Evolutionary conservation across 768 basidiomycete species (phyloP), one percentile per base, ranked within the genome.

Genomic region (Phlebiopsis gigantea): DNA sequence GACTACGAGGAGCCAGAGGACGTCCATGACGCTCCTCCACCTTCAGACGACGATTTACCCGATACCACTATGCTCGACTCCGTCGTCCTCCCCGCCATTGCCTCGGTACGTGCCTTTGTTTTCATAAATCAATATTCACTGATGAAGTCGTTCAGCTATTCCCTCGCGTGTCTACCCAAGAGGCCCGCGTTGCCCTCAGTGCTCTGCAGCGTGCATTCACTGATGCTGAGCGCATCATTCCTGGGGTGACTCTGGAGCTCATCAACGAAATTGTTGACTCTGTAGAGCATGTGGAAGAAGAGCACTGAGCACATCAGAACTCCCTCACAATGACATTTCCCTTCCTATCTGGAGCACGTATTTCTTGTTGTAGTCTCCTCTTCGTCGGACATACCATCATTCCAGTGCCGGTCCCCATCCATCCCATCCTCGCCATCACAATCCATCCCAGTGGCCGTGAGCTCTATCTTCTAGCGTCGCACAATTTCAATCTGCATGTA

Each of bases 41-140:
- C 31, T 57, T 74, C 53, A 72, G 79, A 68, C 47, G 72, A 77
- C 61, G 71, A 74, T 46, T 58, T 88, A 43, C 83, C 88, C 4
- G 89, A 91, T 66, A 88, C 88, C 25, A 86, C 90, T n/a, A 96
- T 98, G 86, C 77, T 98, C 34, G 94, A 97, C 65, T 93, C 93
- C 2, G 96, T 99, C 28, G 87, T 98, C 51, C 73, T 98, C 26
- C 97, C 97, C 22, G 94, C 94, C n/a, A 87, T 98, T 64, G 91
- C 94, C 44, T 95, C 92, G 59, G 96, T 98, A 63, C 39, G 53
- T 55, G 43, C 15, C 22, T 28, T 56, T 39, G 17, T 49, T 2
- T 48, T 28, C n/a, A 46, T 42, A 25, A 22, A 31, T 43, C 52
- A 26, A 60, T n/a, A 12, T 48, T 30, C n/a, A 41, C 43, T 48